Percentiles rank a stretch among this genome's conserved stretches.
Evolutionary conservation across 352 stramenopile genomes (phyloP).

Genomic region (Peronospora belbahrii): DNA sequence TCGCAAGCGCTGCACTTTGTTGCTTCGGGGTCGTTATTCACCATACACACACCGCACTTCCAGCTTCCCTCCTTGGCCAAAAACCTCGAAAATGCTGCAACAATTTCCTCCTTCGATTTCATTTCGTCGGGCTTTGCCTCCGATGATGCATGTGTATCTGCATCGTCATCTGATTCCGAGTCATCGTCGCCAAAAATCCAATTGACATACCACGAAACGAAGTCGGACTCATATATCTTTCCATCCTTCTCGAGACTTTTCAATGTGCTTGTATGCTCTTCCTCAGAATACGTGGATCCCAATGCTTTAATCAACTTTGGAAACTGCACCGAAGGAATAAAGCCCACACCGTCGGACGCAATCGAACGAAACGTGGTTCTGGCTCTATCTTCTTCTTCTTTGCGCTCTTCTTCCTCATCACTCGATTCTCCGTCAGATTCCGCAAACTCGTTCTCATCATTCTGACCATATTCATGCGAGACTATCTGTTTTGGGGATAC

Average conservation of each 20-base stretch:
- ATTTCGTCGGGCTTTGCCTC: conserved; percentile 19
- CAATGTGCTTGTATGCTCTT: conserved; percentile 38
- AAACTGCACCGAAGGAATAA: conserved; percentile 35
- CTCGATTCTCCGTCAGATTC: conserved; percentile 40
- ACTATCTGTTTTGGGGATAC: conserved; percentile 1
- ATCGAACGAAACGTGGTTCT: conserved; percentile 36
- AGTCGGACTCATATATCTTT: conserved; percentile 44
- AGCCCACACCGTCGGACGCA: conserved; percentile 18
- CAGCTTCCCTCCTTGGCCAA: conserved; percentile 43
- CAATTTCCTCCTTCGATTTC: conserved; percentile 49
- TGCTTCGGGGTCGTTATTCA: conserved; percentile 33
- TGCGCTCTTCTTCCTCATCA: conserved; percentile 56
- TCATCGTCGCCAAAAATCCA: conserved; percentile 57
- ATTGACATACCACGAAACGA: conserved; percentile 53
- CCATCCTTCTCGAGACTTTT: conserved; percentile 36
- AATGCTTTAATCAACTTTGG: conserved; percentile 52
- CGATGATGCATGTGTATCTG: conserved; percentile 8
- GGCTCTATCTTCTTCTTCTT: conserved; percentile 53
- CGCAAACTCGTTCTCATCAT: conserved; percentile 56
- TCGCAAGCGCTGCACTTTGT: conserved; percentile 43
- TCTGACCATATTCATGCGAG: conserved; percentile 43
- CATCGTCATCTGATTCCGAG: conserved; percentile 34
- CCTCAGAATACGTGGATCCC: conserved; percentile 47
- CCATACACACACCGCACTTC: conserved; percentile 50
- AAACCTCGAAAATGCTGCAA: conserved; percentile 41